These are phyloP conservation scores for Trapa bicornis DNA, from an alignment of 345 rosid genomes.

Conservation along the genomic window DNA sequence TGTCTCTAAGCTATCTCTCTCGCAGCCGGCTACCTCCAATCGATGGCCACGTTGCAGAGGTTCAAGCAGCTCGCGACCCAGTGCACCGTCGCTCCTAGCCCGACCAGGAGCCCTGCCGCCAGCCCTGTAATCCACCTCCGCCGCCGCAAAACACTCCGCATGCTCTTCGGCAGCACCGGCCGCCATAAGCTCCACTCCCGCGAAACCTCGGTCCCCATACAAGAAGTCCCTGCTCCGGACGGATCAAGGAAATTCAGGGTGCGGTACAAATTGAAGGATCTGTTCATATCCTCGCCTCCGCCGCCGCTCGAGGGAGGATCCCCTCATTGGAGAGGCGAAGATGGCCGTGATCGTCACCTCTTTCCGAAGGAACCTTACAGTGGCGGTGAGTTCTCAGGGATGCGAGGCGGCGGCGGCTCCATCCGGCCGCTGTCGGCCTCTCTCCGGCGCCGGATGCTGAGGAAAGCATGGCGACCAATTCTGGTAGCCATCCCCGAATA, in stretches of 20 bases:
- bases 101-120: constrained; percentile 60
- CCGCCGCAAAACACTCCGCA: constrained; percentile 83
- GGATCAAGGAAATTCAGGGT: constrained; percentile 21
- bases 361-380: constrained; percentile 16
- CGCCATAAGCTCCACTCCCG: constrained; percentile 24
- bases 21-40: not conserved
- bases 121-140: constrained; percentile 83
- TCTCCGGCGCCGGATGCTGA: constrained; percentile 49
- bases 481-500: constrained; percentile 76
- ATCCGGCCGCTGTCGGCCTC: constrained; percentile 38
- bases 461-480: constrained; percentile 84
- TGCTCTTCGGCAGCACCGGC: constrained; percentile 47
- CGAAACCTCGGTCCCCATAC: constrained; percentile 11
- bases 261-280: constrained; percentile 57
- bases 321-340: constrained; percentile 13
- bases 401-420: constrained; percentile 31
- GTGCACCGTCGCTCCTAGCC: constrained; percentile 53
- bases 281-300: constrained; percentile 51
- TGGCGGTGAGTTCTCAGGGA: constrained; percentile 16
- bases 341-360: constrained; percentile 10
- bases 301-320: constrained; percentile 48
- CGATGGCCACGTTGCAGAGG: constrained; percentile 65
- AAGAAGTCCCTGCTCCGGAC: constrained; percentile 13
- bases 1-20: not conserved
- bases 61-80: constrained; percentile 79